Conservation (phyloP, 2,329 filamentous ascomycete genomes). For the Hymenotorrendiella dingleyae region DNA sequence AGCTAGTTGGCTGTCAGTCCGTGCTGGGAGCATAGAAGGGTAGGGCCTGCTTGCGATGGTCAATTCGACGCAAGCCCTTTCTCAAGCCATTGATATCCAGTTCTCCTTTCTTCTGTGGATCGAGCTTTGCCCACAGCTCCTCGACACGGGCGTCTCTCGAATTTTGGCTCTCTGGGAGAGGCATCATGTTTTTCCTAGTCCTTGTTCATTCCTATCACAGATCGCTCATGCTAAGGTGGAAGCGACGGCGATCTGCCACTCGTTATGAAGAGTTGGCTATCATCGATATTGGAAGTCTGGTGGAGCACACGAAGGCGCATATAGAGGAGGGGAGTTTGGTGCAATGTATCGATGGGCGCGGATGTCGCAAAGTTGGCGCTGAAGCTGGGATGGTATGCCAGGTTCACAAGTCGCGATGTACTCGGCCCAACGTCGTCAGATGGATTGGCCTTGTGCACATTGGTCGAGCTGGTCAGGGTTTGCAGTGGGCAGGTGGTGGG, state of each 20-base stretch:
- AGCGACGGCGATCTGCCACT: slow-evolving; percentile 10
- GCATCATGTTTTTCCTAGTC: slow-evolving; percentile 34
- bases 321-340: neutral
- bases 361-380: no score
- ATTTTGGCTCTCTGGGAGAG: slow-evolving; percentile 71
- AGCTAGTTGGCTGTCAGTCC: slow-evolving; percentile 38
- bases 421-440: no score
- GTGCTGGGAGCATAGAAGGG: slow-evolving; percentile 5
- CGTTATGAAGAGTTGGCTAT: slow-evolving; percentile 12
- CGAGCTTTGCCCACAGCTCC: slow-evolving; percentile 77
- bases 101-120: slow-evolving; percentile 68
- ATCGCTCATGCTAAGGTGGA: slow-evolving; percentile 19
- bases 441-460: no score
- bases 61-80: slow-evolving; percentile 78
- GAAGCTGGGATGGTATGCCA: no score
- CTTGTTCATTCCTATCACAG: slow-evolving; percentile 14
- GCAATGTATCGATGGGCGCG: no score
- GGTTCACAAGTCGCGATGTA: no score
- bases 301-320: no score
- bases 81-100: slow-evolving; percentile 80
- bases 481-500: no score
- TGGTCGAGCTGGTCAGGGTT: no score
- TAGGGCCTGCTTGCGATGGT: slow-evolving; percentile 58
- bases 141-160: slow-evolving; percentile 77
- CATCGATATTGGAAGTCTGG: slow-evolving; percentile 20